A percentile compares a stretch with the other conserved stretches of the same genome.
These are phyloP conservation scores for Thelonectria blattea DNA, from an alignment of 2,329 filamentous ascomycete species.

Conservation along the genomic window DNA sequence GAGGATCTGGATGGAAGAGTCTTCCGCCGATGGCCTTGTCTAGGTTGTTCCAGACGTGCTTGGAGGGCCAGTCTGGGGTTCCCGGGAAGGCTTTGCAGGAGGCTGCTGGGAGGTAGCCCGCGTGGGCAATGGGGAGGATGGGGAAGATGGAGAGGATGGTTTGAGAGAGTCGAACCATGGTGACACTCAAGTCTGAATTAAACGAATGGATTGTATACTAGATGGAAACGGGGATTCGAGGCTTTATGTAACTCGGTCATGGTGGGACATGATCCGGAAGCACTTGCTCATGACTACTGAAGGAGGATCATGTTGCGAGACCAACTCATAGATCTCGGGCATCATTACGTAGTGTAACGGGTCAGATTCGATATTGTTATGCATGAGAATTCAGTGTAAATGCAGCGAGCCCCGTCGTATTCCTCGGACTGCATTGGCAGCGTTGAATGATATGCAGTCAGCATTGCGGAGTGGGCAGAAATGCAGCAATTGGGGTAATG, in stretches of 20 bases:
- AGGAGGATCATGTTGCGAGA: too few relatives aligned
- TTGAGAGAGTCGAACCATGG: conserved; percentile 18
- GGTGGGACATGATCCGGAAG: too few relatives aligned
- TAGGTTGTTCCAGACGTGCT: conserved; percentile 51
- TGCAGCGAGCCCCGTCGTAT: conserved; percentile 10
- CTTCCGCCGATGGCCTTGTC: conserved; percentile 52
- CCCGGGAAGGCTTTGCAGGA: conserved; percentile 56
- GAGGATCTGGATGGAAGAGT: conserved; percentile 50
- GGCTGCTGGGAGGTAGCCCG: background rate
- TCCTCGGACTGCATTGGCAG: conserved; percentile 1
- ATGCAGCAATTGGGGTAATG: too few relatives aligned
- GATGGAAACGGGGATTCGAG: too few relatives aligned
- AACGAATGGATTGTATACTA: background rate
- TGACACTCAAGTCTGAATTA: background rate
- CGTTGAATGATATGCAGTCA: background rate
- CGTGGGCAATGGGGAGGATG: conserved; percentile 5
- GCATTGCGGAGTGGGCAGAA: background rate
- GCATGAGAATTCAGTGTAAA: background rate
- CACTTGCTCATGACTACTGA: too few relatives aligned
- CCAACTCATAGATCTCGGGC: too few relatives aligned
- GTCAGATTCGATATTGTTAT: background rate
- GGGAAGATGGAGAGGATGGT: conserved; percentile 12
- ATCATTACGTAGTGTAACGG: too few relatives aligned
- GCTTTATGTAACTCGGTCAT: background rate
- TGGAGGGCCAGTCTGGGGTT: conserved; percentile 54